A percentile compares a stretch with the other conserved stretches of the same genome.
phyloP scores from a whole-genome alignment of 1,139 yeast species.

The Torulaspora pretoriensis region DNA sequence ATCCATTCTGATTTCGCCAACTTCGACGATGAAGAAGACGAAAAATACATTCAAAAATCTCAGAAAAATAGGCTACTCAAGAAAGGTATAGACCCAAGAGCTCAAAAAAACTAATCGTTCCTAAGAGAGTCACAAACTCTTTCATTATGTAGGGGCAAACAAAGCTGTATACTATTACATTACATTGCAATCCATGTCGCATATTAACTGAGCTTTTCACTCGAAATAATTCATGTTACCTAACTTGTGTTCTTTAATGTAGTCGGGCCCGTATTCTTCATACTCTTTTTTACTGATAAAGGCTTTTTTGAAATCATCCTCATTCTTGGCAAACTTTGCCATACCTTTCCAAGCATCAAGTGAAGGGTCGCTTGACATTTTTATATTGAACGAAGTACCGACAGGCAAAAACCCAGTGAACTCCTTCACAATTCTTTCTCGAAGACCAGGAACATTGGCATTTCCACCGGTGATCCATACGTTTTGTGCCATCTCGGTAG shows the following conservation, averaged over 20 bases:
- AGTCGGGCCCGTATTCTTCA: conserved; percentile 85
- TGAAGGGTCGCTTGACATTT: conserved; percentile 62
- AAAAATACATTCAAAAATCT: conserved; percentile 66
- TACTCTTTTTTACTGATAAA: conserved; percentile 69
- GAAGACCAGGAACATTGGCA: conserved; percentile 60
- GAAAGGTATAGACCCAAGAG: conserved; percentile 74
- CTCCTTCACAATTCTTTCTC: conserved; percentile 61
- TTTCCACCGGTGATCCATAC: conserved; percentile 87
- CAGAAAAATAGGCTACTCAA: conserved; percentile 68
- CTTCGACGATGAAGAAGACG: conserved; percentile 75
- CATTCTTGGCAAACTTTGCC: conserved; percentile 66
- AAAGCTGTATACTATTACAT: conserved; percentile 12
- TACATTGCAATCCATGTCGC: conserved; percentile 4
- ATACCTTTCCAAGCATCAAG: conserved; percentile 93
- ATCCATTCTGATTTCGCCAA: conserved; percentile 82
- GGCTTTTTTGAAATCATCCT: conserved; percentile 44
- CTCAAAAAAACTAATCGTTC: conserved; percentile 24
- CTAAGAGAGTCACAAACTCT: neutral
- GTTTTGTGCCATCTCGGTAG: conserved; percentile 46
- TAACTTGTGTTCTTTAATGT: conserved; percentile 78
- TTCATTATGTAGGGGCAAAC: conserved; percentile 5
- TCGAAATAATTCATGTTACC: conserved; percentile 49
- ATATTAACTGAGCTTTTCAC: conserved; percentile 4
- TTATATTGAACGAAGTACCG: conserved; percentile 57
- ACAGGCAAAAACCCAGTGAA: conserved; percentile 68